Base-by-base conservation (phyloP, 2,329 filamentous ascomycete genomes). In the Incumbomyces delicatus region DNA sequence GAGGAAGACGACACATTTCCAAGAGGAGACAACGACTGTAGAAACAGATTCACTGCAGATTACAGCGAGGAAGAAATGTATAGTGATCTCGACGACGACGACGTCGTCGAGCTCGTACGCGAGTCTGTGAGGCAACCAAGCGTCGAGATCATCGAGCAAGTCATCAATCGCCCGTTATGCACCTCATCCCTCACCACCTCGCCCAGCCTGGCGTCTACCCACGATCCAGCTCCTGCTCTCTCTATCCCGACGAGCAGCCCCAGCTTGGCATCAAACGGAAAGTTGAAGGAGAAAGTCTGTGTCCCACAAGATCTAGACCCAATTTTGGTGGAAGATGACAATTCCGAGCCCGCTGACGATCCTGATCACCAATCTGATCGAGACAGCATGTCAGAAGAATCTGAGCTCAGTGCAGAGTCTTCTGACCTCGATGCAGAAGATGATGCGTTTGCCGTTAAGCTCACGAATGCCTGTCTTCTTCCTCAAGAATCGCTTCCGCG, bases 11-110 rank as follows among this genome's bases (percentile, higher is more conserved):
- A 34, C 10, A 11, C 4, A 14, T n/a, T 20, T 14, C 22, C n/a
- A 33, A 20, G 20, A 4, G 16, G n/a, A n/a, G 10, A 37, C n/a
- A 33, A 29, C 18, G 10, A 36, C 27, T 37, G 17, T 33, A 60
- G 54, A 18, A 69, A 69, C 47, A 66, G 61, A 11, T 70, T 68
- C 48, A 58, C 57, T 41, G 65, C 67, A 13, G 63, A 64, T 20
- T 65, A 69, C 22, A 63, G 63, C 38, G 59, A 60, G 11, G 53
- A 54, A 5, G 44, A 46, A 47, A 11, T 52, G 48, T 32, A 43
- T 48, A 20, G 43, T 20, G 43, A 54, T 20, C 42, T 47, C 32
- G 36, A 51, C 32, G 41, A 49, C n/a, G 50, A 51, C 6, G 41
- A 49, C n/a, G 50, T 50, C 6, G 31, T 50, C 22, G 44, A 56